These are phyloP conservation scores for Fomitopsis pulvina DNA, from an alignment of 768 basidiomycete species.

Conservation along the genomic window DNA sequence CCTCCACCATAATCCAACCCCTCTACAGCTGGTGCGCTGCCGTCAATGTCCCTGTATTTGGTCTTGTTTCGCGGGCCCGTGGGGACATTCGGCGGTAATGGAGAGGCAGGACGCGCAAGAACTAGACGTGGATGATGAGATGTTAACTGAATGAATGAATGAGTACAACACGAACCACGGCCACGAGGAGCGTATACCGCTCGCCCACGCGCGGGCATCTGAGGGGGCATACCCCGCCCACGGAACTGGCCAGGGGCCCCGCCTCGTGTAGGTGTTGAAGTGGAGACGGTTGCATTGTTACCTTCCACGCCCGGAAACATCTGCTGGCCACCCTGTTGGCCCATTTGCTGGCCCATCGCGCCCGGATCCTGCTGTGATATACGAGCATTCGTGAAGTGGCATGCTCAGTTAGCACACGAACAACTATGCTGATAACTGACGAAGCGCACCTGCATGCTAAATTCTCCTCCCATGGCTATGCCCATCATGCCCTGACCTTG, in stretches of 20 bases:
- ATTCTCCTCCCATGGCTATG: slow-evolving; percentile 66
- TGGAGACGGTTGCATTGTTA: slow-evolving; percentile 41
- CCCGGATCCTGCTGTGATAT: slow-evolving; percentile 42
- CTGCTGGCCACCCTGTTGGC: slow-evolving; percentile 32
- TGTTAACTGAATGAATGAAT: neutral
- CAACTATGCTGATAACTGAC: neutral
- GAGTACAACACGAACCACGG: slow-evolving; percentile 29
- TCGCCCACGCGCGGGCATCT: slow-evolving; percentile 32
- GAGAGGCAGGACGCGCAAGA: slow-evolving; percentile 74
- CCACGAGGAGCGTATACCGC: slow-evolving; percentile 36
- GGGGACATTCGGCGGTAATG: slow-evolving; percentile 80
- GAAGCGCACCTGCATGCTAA: slow-evolving; percentile 62
- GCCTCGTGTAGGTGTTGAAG: slow-evolving; percentile 15
- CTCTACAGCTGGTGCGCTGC: slow-evolving; percentile 79
- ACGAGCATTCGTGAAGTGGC: neutral
- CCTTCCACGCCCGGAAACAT: slow-evolving; percentile 65
- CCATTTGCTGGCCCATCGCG: slow-evolving; percentile 40
- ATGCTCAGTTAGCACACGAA: too few species aligned
- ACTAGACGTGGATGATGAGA: slow-evolving; percentile 19
- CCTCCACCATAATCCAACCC: slow-evolving; percentile 81
- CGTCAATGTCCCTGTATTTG: slow-evolving; percentile 86
- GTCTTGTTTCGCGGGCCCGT: slow-evolving; percentile 86
- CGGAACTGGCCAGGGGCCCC: slow-evolving; percentile 33
- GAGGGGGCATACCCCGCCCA: slow-evolving; percentile 35
- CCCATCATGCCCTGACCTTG: slow-evolving; percentile 55